Conservation (phyloP, 106 monocot genomes). For the Acorus calamus region DNA sequence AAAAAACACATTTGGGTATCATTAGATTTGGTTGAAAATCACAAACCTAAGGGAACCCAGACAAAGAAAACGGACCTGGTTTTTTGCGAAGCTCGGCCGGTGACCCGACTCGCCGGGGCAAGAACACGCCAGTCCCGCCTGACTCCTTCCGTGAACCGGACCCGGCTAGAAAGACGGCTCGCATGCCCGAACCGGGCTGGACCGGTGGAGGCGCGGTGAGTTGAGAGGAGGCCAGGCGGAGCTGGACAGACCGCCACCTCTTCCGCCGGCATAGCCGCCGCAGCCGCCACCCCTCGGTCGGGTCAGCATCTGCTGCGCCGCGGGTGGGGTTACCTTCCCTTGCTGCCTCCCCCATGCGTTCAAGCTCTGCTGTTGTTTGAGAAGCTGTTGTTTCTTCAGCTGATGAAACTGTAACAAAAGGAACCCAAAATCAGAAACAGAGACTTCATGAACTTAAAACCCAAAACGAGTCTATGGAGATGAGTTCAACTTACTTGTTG, state of each 20-base stretch:
- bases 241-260: too few species aligned
- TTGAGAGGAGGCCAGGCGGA: background rate
- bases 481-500: slow-evolving; percentile 18
- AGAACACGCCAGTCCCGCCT: slow-evolving; percentile 69
- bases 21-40: background rate
- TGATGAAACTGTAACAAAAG: slow-evolving; percentile 30
- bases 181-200: slow-evolving; percentile 28
- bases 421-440: background rate
- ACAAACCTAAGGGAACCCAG: background rate
- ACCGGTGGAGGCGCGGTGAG: slow-evolving; percentile 7
- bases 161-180: slow-evolving; percentile 39
- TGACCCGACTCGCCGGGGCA: slow-evolving; percentile 32
- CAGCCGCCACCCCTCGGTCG: background rate
- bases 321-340: too few species aligned
- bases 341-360: too few species aligned
- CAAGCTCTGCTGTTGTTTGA: slow-evolving; percentile 5
- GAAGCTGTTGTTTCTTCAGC: slow-evolving; percentile 36
- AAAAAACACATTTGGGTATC: background rate
- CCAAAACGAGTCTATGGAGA: background rate
- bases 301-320: slow-evolving; percentile 7
- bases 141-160: slow-evolving; percentile 24
- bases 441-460: background rate
- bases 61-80: slow-evolving; percentile 15
- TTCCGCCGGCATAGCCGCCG: background rate
- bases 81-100: slow-evolving; percentile 37